Evolutionary conservation across 2,329 filamentous ascomycete genomes (phyloP).

Genomic region (Fusarium caatingaense): DNA sequence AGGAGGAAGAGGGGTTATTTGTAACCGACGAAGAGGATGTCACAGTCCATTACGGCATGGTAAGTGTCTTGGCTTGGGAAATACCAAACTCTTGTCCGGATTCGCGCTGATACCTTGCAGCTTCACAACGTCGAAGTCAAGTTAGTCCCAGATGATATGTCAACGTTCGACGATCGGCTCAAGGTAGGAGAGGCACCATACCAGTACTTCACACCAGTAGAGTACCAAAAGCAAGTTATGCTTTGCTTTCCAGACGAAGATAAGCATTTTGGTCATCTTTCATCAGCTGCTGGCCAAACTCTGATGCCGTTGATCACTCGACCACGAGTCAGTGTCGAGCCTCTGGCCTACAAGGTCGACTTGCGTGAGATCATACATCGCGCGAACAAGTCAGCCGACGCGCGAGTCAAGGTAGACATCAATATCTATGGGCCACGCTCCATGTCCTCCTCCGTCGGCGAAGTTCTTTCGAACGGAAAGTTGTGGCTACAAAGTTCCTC

Average conservation of each 20-base stretch:
- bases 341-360: neutral
- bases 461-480: neutral
- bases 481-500: conserved; percentile 10
- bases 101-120: neutral
- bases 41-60: conserved; percentile 12
- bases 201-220: neutral
- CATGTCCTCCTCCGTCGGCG: accelerated
- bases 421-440: neutral
- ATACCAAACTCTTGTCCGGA: accelerated
- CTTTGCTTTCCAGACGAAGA: conserved; percentile 3
- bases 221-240: conserved; percentile 11
- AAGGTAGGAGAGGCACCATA: neutral
- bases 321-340: neutral
- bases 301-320: neutral
- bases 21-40: neutral
- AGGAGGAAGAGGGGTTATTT: neutral
- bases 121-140: conserved; percentile 22
- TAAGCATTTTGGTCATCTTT: neutral
- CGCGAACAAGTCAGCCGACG: neutral
- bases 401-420: conserved; percentile 11
- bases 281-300: neutral
- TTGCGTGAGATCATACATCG: conserved; percentile 7
- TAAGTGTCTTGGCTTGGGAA: neutral
- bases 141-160: conserved; percentile 7
- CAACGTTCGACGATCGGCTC: neutral